phyloP scores from a whole-genome alignment of 345 rosid genomes.

The Chamaenerion angustifolium region DNA sequence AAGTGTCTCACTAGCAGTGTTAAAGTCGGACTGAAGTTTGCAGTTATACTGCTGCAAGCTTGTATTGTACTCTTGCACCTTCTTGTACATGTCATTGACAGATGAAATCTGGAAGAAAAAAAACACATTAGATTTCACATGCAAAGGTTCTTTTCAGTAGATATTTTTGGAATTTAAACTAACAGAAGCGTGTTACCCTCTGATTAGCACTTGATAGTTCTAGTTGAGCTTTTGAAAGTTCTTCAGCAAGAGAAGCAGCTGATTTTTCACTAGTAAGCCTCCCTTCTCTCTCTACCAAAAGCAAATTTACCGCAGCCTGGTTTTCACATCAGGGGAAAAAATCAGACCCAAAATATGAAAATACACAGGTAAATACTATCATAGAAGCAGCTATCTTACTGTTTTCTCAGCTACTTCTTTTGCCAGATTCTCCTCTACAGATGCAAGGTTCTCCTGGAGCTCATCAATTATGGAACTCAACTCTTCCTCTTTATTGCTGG shows the following conservation, averaged over 20 bases:
- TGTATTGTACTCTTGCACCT: conserved; percentile 83
- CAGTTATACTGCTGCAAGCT: conserved; percentile 88
- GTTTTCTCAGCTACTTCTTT: conserved; percentile 75
- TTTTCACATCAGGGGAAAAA: conserved; percentile 4
- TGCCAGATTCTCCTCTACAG: conserved; percentile 59
- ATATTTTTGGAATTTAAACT: background rate
- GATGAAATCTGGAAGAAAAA: conserved; percentile 50
- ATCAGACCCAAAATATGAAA: too few relatives aligned
- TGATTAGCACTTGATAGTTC: conserved; percentile 91
- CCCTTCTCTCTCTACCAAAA: conserved; percentile 67
- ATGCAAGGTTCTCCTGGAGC: conserved; percentile 60
- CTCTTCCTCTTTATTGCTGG: conserved; percentile 81
- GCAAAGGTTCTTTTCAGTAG: background rate
- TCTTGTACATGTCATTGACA: conserved; percentile 89
- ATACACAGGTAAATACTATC: too few relatives aligned
- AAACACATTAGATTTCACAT: background rate
- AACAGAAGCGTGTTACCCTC: conserved; percentile 38
- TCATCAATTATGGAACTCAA: conserved; percentile 78
- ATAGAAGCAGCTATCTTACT: conserved; percentile 26
- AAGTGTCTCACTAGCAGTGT: conserved; percentile 57
- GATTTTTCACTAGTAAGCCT: conserved; percentile 55
- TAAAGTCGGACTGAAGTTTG: conserved; percentile 88
- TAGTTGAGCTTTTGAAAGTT: conserved; percentile 62
- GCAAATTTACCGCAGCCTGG: conserved; percentile 70
- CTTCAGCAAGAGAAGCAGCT: conserved; percentile 63